Percentiles rank a stretch among this genome's conserved stretches.
Evolutionary conservation across 768 basidiomycete species (phyloP).

Genomic region (Boletus pseudopeckii): DNA sequence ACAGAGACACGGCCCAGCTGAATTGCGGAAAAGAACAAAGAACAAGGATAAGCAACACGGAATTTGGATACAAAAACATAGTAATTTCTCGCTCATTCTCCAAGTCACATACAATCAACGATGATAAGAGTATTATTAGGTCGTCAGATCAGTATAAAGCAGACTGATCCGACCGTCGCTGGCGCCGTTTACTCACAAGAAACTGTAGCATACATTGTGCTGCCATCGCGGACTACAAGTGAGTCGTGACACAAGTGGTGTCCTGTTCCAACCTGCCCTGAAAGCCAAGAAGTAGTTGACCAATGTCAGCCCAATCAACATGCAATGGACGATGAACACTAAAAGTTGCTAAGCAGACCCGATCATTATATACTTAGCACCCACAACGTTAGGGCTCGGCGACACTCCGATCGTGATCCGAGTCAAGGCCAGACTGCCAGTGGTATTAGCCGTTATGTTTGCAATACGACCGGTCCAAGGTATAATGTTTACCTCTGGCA

Average conservation of each 20-base stretch:
- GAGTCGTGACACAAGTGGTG: conserved; percentile 20
- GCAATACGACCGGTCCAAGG: conserved; percentile 11
- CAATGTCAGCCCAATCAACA: conserved; percentile 13
- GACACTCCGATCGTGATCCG: background rate
- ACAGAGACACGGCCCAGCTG: no score
- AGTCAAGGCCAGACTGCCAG: background rate
- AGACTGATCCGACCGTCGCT: no score
- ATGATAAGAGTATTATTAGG: conserved; percentile 3
- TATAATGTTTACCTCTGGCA: background rate
- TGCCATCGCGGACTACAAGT: conserved; percentile 17
- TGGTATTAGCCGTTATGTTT: conserved; percentile 2
- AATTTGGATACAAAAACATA: background rate
- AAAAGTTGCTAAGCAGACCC: conserved; percentile 8
- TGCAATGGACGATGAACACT: conserved; percentile 12
- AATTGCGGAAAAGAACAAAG: no score
- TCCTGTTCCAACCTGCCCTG: conserved; percentile 17
- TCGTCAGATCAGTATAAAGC: background rate
- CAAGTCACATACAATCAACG: background rate
- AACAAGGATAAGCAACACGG: no score
- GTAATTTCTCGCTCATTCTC: background rate
- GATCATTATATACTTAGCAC: background rate
- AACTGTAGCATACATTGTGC: conserved; percentile 5
- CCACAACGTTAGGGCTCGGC: background rate
- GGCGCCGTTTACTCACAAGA: conserved; percentile 6
- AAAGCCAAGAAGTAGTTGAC: conserved; percentile 17